A percentile compares a stretch with the other conserved stretches of the same genome.
These are phyloP conservation scores for Lasiodiplodia citricola DNA, from an alignment of 2,329 filamentous ascomycete species.

Conservation along the genomic window DNA sequence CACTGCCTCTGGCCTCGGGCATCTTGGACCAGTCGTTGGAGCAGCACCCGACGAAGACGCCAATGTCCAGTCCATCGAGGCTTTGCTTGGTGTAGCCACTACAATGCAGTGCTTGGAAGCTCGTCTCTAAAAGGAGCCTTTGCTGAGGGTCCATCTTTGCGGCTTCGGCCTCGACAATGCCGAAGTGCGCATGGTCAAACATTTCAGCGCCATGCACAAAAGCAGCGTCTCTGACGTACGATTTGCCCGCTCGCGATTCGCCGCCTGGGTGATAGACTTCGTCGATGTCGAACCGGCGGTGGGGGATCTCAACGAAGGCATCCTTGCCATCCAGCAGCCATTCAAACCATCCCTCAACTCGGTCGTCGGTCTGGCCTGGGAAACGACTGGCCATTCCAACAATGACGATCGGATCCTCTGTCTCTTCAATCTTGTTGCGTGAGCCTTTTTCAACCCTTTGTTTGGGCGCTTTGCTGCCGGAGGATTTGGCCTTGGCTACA, in stretches of 20 bases:
- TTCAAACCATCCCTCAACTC: constrained; percentile 38
- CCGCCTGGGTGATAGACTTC: constrained; percentile 35
- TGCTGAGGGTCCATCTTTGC: constrained; percentile 32
- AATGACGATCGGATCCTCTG: constrained; percentile 42
- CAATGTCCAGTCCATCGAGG: constrained; percentile 34
- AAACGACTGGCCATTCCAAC: constrained; percentile 45
- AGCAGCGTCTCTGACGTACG: constrained; percentile 36
- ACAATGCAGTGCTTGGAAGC: constrained; percentile 29
- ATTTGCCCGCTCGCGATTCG: constrained; percentile 31
- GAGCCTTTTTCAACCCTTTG: too few relatives aligned
- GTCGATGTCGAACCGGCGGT: constrained; percentile 39
- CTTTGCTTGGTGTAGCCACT: constrained; percentile 28
- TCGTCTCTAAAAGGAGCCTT: constrained; percentile 28
- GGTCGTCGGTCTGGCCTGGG: constrained; percentile 33
- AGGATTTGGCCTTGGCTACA: too few relatives aligned
- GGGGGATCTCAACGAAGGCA: constrained; percentile 38
- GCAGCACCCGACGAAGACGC: constrained; percentile 34
- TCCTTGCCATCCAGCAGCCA: constrained; percentile 37
- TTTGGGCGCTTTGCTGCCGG: too few relatives aligned
- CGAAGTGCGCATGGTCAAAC: constrained; percentile 38
- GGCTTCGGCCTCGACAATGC: constrained; percentile 30
- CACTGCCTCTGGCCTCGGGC: constrained; percentile 42
- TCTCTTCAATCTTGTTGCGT: neutral
- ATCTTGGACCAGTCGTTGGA: constrained; percentile 45
- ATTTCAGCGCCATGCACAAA: constrained; percentile 36